phyloP scores from a whole-genome alignment of 805 yeast species.

The Wickerhamiella brachini region DNA sequence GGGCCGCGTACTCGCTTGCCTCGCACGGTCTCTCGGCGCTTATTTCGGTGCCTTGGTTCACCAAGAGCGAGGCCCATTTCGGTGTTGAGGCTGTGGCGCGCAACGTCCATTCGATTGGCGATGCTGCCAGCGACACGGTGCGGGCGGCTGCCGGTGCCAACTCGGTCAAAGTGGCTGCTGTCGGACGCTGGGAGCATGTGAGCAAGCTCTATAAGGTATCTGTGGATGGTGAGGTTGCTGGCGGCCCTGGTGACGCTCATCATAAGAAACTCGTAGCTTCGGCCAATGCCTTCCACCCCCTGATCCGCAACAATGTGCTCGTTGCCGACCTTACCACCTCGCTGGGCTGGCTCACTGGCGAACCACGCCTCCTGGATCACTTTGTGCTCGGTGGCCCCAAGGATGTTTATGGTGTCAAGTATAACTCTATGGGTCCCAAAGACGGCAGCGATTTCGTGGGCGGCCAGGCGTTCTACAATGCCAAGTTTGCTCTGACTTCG shows the following conservation, averaged over 20 bases:
- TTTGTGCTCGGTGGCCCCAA: conserved; percentile 68
- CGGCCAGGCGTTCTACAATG: conserved; percentile 46
- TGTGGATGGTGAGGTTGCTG: conserved; percentile 25
- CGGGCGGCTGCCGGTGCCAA: conserved; percentile 52
- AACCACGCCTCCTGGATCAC: conserved; percentile 54
- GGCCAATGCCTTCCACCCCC: conserved; percentile 9
- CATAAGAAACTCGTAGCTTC: conserved; percentile 16
- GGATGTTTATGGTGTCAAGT: conserved; percentile 50
- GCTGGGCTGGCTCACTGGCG: conserved; percentile 15
- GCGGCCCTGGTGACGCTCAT: conserved; percentile 21
- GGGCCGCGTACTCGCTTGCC: conserved; percentile 41
- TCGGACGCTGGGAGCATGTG: conserved; percentile 26
- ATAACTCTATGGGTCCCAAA: conserved; percentile 52
- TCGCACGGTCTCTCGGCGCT: conserved; percentile 30
- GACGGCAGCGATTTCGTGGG: conserved; percentile 45
- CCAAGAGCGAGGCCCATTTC: conserved; percentile 18
- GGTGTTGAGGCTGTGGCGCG: conserved; percentile 53
- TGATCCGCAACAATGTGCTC: conserved; percentile 13
- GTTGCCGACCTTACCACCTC: conserved; percentile 11
- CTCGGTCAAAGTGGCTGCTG: conserved; percentile 37
- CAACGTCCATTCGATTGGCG: conserved; percentile 35
- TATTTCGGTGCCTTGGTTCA: conserved; percentile 24
- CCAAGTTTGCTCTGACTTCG: conserved; percentile 42
- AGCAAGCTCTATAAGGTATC: conserved; percentile 17
- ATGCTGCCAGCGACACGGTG: conserved; percentile 41